Evolutionary conservation across 2,329 filamentous ascomycete species (phyloP), one percentile per base, ranked within the genome.

Genomic region (Colletotrichum sp.): DNA sequence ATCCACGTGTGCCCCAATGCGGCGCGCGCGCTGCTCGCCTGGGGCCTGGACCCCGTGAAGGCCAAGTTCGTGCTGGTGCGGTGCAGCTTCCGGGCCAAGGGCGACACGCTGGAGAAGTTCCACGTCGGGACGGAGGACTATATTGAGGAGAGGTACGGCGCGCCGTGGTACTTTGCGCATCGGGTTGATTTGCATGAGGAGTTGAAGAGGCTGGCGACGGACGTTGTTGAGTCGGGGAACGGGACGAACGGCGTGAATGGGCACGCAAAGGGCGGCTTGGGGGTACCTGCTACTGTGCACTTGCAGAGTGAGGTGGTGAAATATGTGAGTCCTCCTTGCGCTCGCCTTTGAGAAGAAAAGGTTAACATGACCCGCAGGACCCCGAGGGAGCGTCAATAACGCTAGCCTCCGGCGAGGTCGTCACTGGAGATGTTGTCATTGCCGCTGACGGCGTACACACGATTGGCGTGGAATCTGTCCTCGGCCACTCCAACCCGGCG

Each of bases 401-500:
- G 3, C 78, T 86, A 12, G 77, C 73, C 9, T 78, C 79, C 13
- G 85, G 84, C 3, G 71, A 79, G 9, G 73, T 78, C 13, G 76
- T 84, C 16, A 69, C 68, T 8, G 82, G 80, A 29, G 86, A 88
- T 72, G 75, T 88, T 5, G 82, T 88, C 29, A 80, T 89, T 32
- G 86, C 84, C 4, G 87, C 87, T 5, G 87, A 89, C 74, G 88
- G 87, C 4, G 80, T 87, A 15, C 86, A 87, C 70, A 84, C 83
- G 8, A 69, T 78, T 9, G 84, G 79, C 11, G 77, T 80, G 11
- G 79, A 82, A 69, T 72, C 78, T 13, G 75, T 84, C 8, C 71
- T 82, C 11, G 83, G 82, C 25, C 70, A 76, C 57, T 71, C 77
- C n/a, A 82, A 82, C 71, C 78, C 77, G 7, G 80, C 82, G 2